These are phyloP conservation scores for Microdochium bolleyi DNA, from an alignment of 2,329 filamentous ascomycete species.

Conservation along the genomic window DNA sequence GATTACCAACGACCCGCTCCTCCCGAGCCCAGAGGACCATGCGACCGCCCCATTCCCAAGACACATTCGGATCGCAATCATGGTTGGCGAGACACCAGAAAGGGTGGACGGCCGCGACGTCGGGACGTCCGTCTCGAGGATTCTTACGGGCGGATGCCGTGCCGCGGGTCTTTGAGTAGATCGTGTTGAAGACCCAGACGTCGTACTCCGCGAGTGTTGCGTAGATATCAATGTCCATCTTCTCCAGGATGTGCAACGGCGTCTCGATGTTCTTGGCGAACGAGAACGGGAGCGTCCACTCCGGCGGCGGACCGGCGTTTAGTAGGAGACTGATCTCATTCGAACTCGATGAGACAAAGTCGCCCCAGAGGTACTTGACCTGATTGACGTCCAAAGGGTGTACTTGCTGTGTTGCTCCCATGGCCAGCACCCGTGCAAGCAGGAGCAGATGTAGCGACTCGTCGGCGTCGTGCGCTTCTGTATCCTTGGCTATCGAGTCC, in stretches of 20 bases:
- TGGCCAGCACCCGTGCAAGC: constrained; percentile 54
- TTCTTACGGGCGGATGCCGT: constrained; percentile 83
- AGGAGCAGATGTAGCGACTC: constrained; percentile 56
- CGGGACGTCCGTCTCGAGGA: constrained; percentile 69
- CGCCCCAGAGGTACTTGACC: constrained; percentile 63
- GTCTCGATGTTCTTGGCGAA: constrained; percentile 69
- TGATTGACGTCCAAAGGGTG: constrained; percentile 58
- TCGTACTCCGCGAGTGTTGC: constrained; percentile 51
- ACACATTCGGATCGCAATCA: constrained; percentile 89
- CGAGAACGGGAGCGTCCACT: constrained; percentile 68
- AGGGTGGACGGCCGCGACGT: constrained; percentile 88
- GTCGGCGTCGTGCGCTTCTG: constrained; percentile 49
- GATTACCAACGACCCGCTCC: constrained; percentile 42
- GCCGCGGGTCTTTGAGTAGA: constrained; percentile 88
- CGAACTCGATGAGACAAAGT: constrained; percentile 45
- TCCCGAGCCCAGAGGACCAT: constrained; percentile 64
- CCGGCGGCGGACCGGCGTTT: constrained; percentile 47
- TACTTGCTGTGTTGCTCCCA: constrained; percentile 49
- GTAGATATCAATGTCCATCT: constrained; percentile 78
- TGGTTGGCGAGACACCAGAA: constrained; percentile 97
- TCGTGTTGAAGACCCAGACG: constrained; percentile 80
- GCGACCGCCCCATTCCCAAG: constrained; percentile 83
- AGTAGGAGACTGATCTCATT: constrained; percentile 47
- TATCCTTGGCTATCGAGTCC: constrained; percentile 57
- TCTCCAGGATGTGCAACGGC: constrained; percentile 71